phyloP scores from a whole-genome alignment of 768 basidiomycete species.

The Pisolithus marmoratus region DNA sequence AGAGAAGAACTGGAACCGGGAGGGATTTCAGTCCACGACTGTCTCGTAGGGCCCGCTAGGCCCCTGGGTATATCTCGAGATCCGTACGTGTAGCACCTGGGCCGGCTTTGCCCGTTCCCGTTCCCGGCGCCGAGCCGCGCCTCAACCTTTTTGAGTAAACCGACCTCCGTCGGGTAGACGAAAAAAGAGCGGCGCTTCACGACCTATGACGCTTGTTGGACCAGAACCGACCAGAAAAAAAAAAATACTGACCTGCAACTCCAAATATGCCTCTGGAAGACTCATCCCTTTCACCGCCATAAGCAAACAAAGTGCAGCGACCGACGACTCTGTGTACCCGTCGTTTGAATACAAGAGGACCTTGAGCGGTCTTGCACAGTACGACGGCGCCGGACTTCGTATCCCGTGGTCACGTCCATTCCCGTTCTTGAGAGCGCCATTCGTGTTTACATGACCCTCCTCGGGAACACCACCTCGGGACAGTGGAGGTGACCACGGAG shows the following conservation, averaged over 20 bases:
- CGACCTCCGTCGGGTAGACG: constrained; percentile 80
- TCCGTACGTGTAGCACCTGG: constrained; percentile 17
- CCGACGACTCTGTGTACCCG: constrained; percentile 90
- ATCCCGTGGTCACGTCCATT: neutral
- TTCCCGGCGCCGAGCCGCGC: constrained; percentile 30
- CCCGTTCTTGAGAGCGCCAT: constrained; percentile 11
- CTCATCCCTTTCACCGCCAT: constrained; percentile 67
- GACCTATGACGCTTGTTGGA: constrained; percentile 29
- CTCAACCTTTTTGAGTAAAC: constrained; percentile 68
- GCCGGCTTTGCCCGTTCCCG: constrained; percentile 12
- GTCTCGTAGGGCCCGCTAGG: constrained; percentile 3
- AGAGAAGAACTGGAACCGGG: neutral
- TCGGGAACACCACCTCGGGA: constrained; percentile 3
- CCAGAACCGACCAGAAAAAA: neutral
- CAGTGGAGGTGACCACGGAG: constrained; percentile 15
- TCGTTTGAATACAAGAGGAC: constrained; percentile 79
- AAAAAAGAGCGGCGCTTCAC: constrained; percentile 81
- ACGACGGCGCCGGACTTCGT: constrained; percentile 23
- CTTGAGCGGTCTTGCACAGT: constrained; percentile 59
- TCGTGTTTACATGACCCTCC: neutral
- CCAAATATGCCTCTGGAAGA: constrained; percentile 88
- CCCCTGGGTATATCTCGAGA: constrained; percentile 19
- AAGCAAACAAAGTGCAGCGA: constrained; percentile 79
- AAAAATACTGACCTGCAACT: constrained; percentile 53
- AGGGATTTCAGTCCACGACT: constrained; percentile 1